These are phyloP conservation scores for Aspergillus proliferans DNA, from an alignment of 2,329 filamentous ascomycete species.

Conservation along the genomic window DNA sequence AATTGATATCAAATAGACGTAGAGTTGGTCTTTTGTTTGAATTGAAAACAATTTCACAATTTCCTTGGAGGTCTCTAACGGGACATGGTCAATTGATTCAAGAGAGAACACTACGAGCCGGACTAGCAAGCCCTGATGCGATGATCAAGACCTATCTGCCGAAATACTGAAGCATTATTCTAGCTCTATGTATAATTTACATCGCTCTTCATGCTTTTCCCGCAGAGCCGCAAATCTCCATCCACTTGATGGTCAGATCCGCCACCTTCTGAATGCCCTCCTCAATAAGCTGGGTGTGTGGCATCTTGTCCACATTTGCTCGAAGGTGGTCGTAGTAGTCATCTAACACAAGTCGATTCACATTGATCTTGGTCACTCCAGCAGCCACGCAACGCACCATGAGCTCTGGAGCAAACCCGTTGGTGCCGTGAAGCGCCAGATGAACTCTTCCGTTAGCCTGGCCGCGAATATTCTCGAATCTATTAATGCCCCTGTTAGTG, in stretches of 20 bases:
- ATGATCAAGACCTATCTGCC: too few species aligned
- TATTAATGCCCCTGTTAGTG: neutral
- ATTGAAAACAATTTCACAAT: too few species aligned
- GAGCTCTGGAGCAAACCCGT: constrained; percentile 46
- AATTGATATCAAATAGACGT: too few species aligned
- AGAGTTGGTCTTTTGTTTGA: too few species aligned
- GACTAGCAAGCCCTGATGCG: too few species aligned
- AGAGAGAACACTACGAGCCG: too few species aligned
- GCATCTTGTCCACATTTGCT: constrained; percentile 4
- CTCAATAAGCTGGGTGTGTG: constrained; percentile 19
- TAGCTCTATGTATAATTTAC: neutral
- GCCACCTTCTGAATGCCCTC: constrained; percentile 19
- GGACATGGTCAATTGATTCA: too few species aligned
- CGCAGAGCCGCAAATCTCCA: constrained; percentile 14
- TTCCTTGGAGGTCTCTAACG: too few species aligned
- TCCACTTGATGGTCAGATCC: constrained; percentile 14
- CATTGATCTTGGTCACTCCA: constrained; percentile 49
- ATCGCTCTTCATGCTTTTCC: constrained; percentile 4
- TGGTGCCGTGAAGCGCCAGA: constrained; percentile 50
- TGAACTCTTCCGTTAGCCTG: constrained; percentile 42
- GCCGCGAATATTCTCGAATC: constrained; percentile 39
- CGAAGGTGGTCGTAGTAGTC: constrained; percentile 11
- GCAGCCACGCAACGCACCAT: constrained; percentile 45
- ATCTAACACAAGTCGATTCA: constrained; percentile 34
- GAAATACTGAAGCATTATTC: neutral